These are phyloP conservation scores for Mortierella sp. DNA, from an alignment of 371 early-diverging fungal genomes.

Conservation along the genomic window DNA sequence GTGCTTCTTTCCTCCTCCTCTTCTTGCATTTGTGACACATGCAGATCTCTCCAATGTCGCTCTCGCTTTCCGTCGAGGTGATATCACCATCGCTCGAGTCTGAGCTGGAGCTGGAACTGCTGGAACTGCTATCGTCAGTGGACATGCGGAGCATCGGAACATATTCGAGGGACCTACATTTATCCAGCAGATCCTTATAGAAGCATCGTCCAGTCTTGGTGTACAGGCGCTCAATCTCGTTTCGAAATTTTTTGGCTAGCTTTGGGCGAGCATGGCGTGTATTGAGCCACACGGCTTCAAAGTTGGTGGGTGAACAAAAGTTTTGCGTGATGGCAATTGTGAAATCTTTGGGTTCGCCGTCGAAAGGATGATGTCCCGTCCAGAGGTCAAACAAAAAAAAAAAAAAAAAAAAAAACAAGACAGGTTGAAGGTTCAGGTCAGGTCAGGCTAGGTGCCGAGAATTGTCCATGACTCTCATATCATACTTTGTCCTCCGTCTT, in stretches of 20 bases:
- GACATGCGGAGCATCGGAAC: constrained; percentile 70
- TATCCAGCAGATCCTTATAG: constrained; percentile 59
- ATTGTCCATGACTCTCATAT: no score
- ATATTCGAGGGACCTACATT: constrained; percentile 58
- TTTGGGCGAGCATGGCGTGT: constrained; percentile 80
- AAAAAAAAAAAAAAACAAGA: no score
- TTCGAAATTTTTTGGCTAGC: constrained; percentile 65
- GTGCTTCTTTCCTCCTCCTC: constrained; percentile 57
- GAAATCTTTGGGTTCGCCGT: constrained; percentile 66
- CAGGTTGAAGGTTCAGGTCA: no score
- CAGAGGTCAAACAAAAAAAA: no score
- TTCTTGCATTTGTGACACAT: constrained; percentile 72
- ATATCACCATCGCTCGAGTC: constrained; percentile 38
- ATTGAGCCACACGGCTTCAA: constrained; percentile 78
- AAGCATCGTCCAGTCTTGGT: constrained; percentile 48
- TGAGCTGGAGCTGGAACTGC: constrained; percentile 39
- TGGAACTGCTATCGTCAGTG: constrained; percentile 59
- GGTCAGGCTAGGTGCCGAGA: no score
- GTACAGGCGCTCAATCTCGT: constrained; percentile 58
- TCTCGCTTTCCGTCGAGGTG: constrained; percentile 66
- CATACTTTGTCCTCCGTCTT: no score
- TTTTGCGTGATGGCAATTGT: constrained; percentile 88
- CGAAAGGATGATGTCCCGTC: constrained; percentile 1
- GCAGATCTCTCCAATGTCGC: constrained; percentile 69
- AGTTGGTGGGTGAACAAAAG: constrained; percentile 77